A percentile compares a stretch with the other conserved stretches of the same genome.
These are phyloP conservation scores for Fusarium annulatum DNA, from an alignment of 2,329 filamentous ascomycete genomes.

Conservation along the genomic window DNA sequence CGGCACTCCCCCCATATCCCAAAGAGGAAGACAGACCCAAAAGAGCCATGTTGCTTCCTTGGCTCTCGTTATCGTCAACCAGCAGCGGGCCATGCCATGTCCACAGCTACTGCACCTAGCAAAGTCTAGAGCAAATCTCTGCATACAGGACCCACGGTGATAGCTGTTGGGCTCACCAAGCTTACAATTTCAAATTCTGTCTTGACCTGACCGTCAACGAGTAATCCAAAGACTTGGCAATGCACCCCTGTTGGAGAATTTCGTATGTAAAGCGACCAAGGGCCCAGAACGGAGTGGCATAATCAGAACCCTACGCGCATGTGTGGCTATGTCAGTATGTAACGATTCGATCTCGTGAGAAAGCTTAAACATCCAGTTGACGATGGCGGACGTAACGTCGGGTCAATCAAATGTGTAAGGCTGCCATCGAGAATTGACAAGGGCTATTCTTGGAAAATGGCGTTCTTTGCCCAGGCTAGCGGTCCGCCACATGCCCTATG, in stretches of 20 bases:
- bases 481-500: slow-evolving; percentile 29
- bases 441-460: slow-evolving; percentile 44
- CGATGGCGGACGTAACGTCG: slow-evolving; percentile 30
- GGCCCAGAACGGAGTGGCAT: slow-evolving; percentile 1
- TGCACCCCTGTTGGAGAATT: slow-evolving; percentile 22
- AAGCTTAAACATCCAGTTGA: slow-evolving; percentile 33
- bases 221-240: slow-evolving; percentile 15
- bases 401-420: slow-evolving; percentile 13
- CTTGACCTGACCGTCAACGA: slow-evolving; percentile 5
- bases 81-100: slow-evolving; percentile 19
- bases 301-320: slow-evolving; percentile 18
- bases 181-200: slow-evolving; percentile 19
- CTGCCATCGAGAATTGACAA: slow-evolving; percentile 24
- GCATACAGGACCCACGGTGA: slow-evolving; percentile 28
- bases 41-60: slow-evolving; percentile 29
- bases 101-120: slow-evolving; percentile 32
- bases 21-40: slow-evolving; percentile 32
- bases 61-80: slow-evolving; percentile 30
- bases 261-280: not conserved
- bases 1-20: slow-evolving; percentile 34
- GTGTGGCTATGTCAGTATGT: slow-evolving; percentile 35
- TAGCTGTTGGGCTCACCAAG: slow-evolving; percentile 28
- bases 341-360: slow-evolving; percentile 37
- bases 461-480: slow-evolving; percentile 31
- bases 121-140: slow-evolving; percentile 30